phyloP scores from a whole-genome alignment of 179 eudicot genomes.

The Sideroxylon spinosum region DNA sequence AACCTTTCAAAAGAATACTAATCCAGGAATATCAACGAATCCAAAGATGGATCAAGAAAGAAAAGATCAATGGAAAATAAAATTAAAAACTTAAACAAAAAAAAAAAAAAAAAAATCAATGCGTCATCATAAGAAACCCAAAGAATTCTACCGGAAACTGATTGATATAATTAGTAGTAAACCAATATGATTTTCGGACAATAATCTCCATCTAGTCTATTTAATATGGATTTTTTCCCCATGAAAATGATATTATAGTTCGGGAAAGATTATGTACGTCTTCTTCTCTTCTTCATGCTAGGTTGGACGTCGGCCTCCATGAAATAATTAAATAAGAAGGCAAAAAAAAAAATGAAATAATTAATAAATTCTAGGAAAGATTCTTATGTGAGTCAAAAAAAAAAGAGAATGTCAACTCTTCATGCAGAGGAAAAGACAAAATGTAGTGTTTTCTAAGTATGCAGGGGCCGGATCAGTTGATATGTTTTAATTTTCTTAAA shows the following conservation, averaged over 20 bases:
- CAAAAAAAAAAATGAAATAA: background rate
- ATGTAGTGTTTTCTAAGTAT: background rate
- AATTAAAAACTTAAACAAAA: no score
- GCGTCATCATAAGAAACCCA: background rate
- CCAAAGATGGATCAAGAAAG: no score
- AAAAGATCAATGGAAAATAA: no score
- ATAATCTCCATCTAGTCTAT: background rate
- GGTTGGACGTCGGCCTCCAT: constrained; percentile 7
- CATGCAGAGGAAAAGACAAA: constrained; percentile 3
- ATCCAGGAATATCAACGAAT: no score
- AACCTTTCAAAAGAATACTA: no score
- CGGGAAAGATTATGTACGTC: background rate
- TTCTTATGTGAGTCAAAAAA: background rate
- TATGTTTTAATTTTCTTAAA: background rate
- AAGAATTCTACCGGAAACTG: background rate
- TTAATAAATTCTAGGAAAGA: constrained; percentile 11
- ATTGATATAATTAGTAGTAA: background rate
- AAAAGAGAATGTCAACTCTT: constrained; percentile 13
- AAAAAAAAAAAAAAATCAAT: no score
- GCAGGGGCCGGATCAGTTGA: background rate
- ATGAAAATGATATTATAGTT: background rate
- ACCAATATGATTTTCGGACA: background rate
- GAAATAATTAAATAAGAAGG: background rate
- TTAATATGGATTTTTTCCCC: background rate
- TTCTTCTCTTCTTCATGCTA: background rate